phyloP scores from a whole-genome alignment of 139 green algal species.

The Coelastrella sp. region DNA sequence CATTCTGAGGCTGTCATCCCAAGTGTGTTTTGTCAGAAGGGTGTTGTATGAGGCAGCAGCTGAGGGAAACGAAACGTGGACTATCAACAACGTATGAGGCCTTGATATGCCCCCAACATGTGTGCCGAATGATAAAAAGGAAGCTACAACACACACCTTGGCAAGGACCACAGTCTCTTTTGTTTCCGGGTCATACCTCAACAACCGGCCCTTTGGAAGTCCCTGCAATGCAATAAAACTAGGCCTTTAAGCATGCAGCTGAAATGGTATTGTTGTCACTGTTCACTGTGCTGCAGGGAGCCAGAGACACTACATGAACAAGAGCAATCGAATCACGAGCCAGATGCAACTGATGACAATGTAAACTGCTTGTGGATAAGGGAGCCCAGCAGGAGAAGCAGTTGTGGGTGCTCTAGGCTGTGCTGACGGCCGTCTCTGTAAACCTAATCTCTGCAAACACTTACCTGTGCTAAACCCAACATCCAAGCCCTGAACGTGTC shows the following conservation, averaged over 20 bases:
- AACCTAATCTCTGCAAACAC: not conserved
- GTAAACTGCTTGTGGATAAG: not conserved
- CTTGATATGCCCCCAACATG: too few species aligned
- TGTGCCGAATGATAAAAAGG: too few species aligned
- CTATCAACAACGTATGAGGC: too few species aligned
- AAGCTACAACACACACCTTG: conserved; percentile 13
- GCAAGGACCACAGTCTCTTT: conserved; percentile 53
- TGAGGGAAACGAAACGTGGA: not conserved
- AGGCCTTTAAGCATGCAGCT: too few species aligned
- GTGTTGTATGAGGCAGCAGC: not conserved
- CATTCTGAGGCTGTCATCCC: too few species aligned
- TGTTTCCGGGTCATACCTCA: conserved; percentile 63
- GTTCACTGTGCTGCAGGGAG: too few species aligned
- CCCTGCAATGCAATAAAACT: conserved; percentile 47
- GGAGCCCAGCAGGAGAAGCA: not conserved
- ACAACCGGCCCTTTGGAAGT: conserved; percentile 55
- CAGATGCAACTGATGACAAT: too few species aligned
- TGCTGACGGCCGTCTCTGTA: not conserved
- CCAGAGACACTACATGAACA: too few species aligned
- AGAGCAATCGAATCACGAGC: too few species aligned
- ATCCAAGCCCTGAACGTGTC: conserved; percentile 44
- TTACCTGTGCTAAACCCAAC: conserved; percentile 39
- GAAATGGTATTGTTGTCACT: too few species aligned
- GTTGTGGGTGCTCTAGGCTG: not conserved
- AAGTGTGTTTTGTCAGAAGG: too few species aligned